A percentile compares a stretch with the other conserved stretches of the same genome.
Evolutionary conservation across 2,329 filamentous ascomycete genomes (phyloP).

Genomic region (Alternaria sp.): DNA sequence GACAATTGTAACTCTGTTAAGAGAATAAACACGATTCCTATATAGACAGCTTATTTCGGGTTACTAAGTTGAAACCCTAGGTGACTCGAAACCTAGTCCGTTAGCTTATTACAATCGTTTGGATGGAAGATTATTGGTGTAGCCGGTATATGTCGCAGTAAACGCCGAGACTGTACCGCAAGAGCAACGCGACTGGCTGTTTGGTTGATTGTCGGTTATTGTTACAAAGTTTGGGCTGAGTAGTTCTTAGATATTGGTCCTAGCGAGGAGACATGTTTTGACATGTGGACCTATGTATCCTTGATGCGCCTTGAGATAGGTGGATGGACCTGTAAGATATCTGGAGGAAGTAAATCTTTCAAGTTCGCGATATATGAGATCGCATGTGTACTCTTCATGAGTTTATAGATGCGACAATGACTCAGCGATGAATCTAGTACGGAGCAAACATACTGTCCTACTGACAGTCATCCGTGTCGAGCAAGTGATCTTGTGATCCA

Average conservation of each 20-base stretch:
- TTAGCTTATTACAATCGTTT: no score
- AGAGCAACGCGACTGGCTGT: conserved; percentile 50
- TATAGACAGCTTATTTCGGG: no score
- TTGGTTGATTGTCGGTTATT: conserved; percentile 47
- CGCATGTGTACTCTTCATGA: not conserved
- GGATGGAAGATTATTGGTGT: conserved; percentile 41
- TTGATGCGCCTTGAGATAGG: conserved; percentile 6
- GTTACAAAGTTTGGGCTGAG: conserved; percentile 50
- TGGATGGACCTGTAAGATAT: not conserved
- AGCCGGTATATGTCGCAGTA: conserved; percentile 52
- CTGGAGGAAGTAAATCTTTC: not conserved
- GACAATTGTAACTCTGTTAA: no score
- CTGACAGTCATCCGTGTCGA: not conserved
- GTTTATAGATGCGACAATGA: no score
- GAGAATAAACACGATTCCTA: no score
- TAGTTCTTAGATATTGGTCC: conserved; percentile 45
- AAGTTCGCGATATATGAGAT: not conserved
- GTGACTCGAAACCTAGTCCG: no score
- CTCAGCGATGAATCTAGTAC: not conserved
- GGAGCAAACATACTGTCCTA: not conserved
- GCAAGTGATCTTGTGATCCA: conserved; percentile 8
- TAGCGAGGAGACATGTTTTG: conserved; percentile 48
- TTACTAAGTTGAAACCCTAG: no score
- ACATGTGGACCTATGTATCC: conserved; percentile 50
- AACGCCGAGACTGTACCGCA: conserved; percentile 50